phyloP scores from a whole-genome alignment of 2,329 filamentous ascomycete genomes.

The Apiospora arundinis region DNA sequence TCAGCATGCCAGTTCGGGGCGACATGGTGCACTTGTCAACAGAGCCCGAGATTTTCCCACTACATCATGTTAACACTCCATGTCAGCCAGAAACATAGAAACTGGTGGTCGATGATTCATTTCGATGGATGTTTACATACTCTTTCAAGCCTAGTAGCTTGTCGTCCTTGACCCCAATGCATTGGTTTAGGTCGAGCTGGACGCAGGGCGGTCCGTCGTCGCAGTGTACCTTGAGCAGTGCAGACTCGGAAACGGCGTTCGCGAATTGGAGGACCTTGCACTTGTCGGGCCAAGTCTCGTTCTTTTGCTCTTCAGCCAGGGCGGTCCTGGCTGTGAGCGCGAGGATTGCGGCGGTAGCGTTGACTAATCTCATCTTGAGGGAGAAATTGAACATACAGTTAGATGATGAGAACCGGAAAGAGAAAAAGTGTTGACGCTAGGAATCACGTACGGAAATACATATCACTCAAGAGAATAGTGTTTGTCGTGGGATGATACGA shows the following conservation, averaged over 20 bases:
- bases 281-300: conserved; percentile 1
- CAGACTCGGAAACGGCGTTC: background rate
- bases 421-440: background rate
- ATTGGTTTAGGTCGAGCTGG: background rate
- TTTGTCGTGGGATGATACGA: background rate
- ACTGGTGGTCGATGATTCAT: accelerated
- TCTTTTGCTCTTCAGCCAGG: background rate
- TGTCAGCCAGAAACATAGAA: background rate
- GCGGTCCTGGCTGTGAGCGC: background rate
- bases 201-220: background rate
- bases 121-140: background rate
- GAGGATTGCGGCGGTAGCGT: background rate
- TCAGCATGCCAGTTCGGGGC: background rate
- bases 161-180: background rate
- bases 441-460: background rate
- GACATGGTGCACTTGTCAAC: background rate
- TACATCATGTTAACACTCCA: background rate
- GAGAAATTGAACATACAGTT: background rate
- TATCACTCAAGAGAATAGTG: background rate
- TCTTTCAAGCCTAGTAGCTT: background rate
- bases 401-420: background rate
- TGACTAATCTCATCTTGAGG: background rate
- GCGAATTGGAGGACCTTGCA: background rate
- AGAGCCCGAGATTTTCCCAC: background rate
- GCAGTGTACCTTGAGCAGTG: conserved; percentile 2